phyloP scores from a whole-genome alignment of 2,329 filamentous ascomycete species.

The Sporothrix inflata region DNA sequence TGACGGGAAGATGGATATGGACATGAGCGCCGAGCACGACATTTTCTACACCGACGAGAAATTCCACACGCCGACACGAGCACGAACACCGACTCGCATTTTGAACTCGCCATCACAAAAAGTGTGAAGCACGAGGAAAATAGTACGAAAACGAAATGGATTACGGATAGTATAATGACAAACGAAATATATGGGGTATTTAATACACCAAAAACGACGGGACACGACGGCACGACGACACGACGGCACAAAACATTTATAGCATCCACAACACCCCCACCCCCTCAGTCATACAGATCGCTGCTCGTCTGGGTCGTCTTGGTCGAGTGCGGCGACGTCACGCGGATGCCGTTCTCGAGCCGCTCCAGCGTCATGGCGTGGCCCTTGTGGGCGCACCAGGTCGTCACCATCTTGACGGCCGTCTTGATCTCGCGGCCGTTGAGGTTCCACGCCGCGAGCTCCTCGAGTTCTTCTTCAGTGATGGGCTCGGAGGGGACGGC shows the following conservation, averaged over 20 bases:
- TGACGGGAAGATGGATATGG: not conserved
- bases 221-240: not conserved
- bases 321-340: constrained; percentile 48
- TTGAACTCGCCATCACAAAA: constrained; percentile 27
- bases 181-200: constrained; percentile 1
- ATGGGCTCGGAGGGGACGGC: too few relatives aligned
- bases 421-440: constrained; percentile 55
- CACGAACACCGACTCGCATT: not conserved
- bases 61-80: not conserved
- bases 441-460: constrained; percentile 47
- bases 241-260: not conserved
- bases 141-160: not conserved
- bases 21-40: constrained; percentile 1
- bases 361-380: constrained; percentile 48
- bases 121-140: constrained; percentile 21
- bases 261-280: not conserved
- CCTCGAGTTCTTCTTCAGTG: constrained; percentile 44
- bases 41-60: constrained; percentile 14
- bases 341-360: constrained; percentile 51
- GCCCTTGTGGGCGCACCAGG: constrained; percentile 51
- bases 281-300: constrained; percentile 28
- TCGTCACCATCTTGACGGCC: constrained; percentile 50
- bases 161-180: not conserved
- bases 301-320: constrained; percentile 37
- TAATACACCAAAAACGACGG: not conserved